Evolutionary conservation across 2,329 filamentous ascomycete genomes (phyloP).

Genomic region (Epichloe uncinata): DNA sequence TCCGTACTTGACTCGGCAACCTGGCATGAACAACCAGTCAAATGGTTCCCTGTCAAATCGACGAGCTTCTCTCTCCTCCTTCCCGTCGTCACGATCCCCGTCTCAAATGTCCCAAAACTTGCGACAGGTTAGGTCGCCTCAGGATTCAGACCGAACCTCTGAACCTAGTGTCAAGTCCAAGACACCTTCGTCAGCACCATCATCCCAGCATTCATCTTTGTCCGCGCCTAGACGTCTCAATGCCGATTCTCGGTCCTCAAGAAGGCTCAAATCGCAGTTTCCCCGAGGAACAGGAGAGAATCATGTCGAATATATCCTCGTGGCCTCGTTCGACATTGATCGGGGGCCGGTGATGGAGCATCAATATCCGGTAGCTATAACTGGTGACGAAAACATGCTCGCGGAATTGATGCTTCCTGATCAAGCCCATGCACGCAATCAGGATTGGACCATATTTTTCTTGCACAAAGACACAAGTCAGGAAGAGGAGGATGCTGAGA

Average conservation of each 20-base stretch:
- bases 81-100: constrained; percentile 44
- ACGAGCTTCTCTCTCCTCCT: constrained; percentile 50
- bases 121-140: constrained; percentile 41
- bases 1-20: constrained; percentile 28
- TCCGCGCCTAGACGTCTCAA: constrained; percentile 37
- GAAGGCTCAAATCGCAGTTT: constrained; percentile 59
- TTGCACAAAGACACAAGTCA: constrained; percentile 86
- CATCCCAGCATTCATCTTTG: constrained; percentile 48
- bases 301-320: constrained; percentile 97
- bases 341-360: constrained; percentile 96
- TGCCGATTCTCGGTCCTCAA: constrained; percentile 35
- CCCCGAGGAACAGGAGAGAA: constrained; percentile 64
- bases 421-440: constrained; percentile 83
- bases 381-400: constrained; percentile 94
- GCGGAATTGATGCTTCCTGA: constrained; percentile 97
- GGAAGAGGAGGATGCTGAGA: constrained; percentile 66
- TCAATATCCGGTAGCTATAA: constrained; percentile 89
- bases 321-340: constrained; percentile 95
- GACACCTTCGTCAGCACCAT: constrained; percentile 44
- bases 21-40: constrained; percentile 20
- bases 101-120: constrained; percentile 44
- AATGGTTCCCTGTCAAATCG: constrained; percentile 20
- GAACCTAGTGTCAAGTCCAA: constrained; percentile 48
- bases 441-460: constrained; percentile 99
- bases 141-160: constrained; percentile 43